Base-by-base conservation (phyloP, 768 basidiomycete genomes). In the Boletellus emodensis region DNA sequence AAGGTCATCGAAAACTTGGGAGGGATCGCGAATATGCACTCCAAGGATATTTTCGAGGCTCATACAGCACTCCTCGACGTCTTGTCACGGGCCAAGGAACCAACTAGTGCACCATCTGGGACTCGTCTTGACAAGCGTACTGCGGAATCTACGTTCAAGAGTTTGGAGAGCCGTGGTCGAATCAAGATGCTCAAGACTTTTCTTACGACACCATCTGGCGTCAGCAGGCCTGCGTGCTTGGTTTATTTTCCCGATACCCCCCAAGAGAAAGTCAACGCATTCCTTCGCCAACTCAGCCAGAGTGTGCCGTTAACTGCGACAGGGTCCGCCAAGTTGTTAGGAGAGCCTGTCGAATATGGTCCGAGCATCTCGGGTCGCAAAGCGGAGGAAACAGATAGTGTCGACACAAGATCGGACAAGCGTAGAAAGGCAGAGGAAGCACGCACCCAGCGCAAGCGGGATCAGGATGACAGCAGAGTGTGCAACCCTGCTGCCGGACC, bases 71-170 rank as follows among this genome's bases (percentile, higher is more conserved):
- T 90, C n/a, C 63, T 91, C 2, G 79, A 83, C 42, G 61, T 69
- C 7, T 71, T 90, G 60, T 62, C 75, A 7, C 71, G 75, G 42
- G 76, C 78, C 4, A 83, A 84, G 6, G 86, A 90, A 60, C 72
- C 83, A 1, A 81, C 85, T 0, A 91, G 88, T 58, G 81, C 82
- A 5, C 84, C 85, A 18, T 68, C 71, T 13, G 87, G 86, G 9
- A 81, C 84, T 33, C 79, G 77, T 48, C 76, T 84, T 12, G 90
- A 93, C 61, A 87, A 85, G 63, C 77, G 87, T 12, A 90, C 90
- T 1, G 77, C 83, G 26, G 75, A 74, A 24, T 66, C 75, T 6
- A 81, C 84, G 0, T 69, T 90, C 45, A 76, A 78, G 52, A 78
- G 66, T 20, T 65, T 94, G 61, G 84, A 87, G 65, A 73, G 68